Evolutionary conservation across 768 basidiomycete genomes (phyloP).

Genomic region (Boletellus ananiceps): DNA sequence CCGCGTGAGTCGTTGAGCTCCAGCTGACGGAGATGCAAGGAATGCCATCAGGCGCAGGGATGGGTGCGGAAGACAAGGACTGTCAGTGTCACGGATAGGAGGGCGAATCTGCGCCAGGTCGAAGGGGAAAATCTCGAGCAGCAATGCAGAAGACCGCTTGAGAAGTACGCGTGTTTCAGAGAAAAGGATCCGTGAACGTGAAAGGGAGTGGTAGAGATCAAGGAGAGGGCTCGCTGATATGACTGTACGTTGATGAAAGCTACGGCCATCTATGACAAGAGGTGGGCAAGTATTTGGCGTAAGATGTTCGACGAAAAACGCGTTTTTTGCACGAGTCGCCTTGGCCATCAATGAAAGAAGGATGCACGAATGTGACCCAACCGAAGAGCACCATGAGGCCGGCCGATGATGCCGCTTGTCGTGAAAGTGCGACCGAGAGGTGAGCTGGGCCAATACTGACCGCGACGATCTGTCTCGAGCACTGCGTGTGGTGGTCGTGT

Average conservation of each 20-base stretch:
- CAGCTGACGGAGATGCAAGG: slow-evolving; percentile 20
- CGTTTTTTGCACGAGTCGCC: slow-evolving; percentile 20
- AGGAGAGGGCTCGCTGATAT: neutral
- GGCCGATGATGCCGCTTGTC: neutral
- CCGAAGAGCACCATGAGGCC: neutral
- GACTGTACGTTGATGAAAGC: no score
- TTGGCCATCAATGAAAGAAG: slow-evolving; percentile 11
- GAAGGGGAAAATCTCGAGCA: neutral
- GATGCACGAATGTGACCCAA: no score
- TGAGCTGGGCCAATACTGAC: no score
- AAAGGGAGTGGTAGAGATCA: neutral
- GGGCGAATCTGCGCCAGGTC: slow-evolving; percentile 8
- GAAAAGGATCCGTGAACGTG: slow-evolving; percentile 1
- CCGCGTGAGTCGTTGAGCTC: slow-evolving; percentile 3
- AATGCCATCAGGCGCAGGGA: slow-evolving; percentile 11
- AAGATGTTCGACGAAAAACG: slow-evolving; percentile 1
- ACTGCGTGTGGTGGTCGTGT: no score
- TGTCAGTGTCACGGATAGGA: neutral
- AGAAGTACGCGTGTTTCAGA: neutral
- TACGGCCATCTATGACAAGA: neutral
- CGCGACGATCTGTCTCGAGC: no score
- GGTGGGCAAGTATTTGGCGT: slow-evolving; percentile 8
- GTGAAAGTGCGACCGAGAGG: neutral
- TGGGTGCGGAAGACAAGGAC: neutral
- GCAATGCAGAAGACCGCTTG: neutral